Base-by-base conservation (phyloP, 495 filamentous ascomycete species). In the Aspergillus ellipticus region DNA sequence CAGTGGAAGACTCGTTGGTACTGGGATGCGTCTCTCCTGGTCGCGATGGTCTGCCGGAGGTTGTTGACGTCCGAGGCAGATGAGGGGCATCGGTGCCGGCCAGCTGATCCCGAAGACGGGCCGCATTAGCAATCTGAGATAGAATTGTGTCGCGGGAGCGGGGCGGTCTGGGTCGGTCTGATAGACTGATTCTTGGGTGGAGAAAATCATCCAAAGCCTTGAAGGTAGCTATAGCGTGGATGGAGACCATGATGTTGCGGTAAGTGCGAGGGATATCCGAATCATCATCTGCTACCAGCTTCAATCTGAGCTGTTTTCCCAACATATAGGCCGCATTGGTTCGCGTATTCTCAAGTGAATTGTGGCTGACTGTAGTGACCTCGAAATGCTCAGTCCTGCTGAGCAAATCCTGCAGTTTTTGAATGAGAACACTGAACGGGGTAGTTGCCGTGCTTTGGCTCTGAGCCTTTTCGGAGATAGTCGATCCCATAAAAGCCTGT, bases 341-440 rank as follows among this genome's bases (percentile, higher is more conserved):
- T 47, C 93, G 84, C 48, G 91, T 96, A 46, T 88, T 90, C 64
- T 97, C 95, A 53, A 93, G 88, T 10, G 90, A 86, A 59, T 94
- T 96, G 53, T 96, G 89, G 62, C 93, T 90, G 52, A 97, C 91
- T 19, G 95, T 99, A 51, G 96, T 76, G 39, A 99, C 95, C 66
- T 97, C 95, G 65, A 97, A 97, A 73, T 97, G 95, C 68, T 99
- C 95, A 24, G 93, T 93, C 53, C 95, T 84, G 73, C 95, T 97
- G 15, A 97, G 80, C 33, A 97, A 76, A 75, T 97, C 94, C 69
- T 99, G 95, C 31, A 97, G 75, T 71, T 99, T 99, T 56, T 91
- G 88, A 43, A 96, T 86, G 61, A 99, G 74, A 37, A 96, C 82
- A 67, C 93, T 93, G 70, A 97, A 94, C 13, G 92, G 88, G 0